phyloP scores from a whole-genome alignment of 352 stramenopile species.

The Nothophytophthora sp. region DNA sequence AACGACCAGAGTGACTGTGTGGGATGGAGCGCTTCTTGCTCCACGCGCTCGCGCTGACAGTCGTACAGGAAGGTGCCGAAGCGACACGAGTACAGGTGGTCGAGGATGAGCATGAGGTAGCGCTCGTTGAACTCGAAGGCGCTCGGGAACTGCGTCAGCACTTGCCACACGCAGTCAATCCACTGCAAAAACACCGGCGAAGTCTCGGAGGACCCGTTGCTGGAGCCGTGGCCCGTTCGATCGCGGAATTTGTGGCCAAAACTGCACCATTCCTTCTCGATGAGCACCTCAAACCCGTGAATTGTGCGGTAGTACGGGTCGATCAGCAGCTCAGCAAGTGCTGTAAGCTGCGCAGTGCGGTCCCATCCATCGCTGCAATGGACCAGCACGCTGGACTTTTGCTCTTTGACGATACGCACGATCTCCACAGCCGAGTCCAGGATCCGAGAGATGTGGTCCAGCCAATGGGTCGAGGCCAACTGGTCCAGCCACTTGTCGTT shows the following conservation, averaged over 20 bases:
- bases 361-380: conserved; percentile 99
- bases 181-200: conserved; percentile 97
- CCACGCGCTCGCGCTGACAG: conserved; percentile 76
- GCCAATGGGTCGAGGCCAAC: conserved; percentile 67
- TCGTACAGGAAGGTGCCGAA: conserved; percentile 97
- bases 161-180: conserved; percentile 88
- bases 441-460: conserved; percentile 80
- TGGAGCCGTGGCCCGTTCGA: conserved; percentile 56
- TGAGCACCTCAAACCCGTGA: conserved; percentile 77
- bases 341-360: conserved; percentile 87
- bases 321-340: conserved; percentile 84
- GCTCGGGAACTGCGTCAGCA: conserved; percentile 72
- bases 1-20: conserved; percentile 84
- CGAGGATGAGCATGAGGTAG: conserved; percentile 79
- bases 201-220: conserved; percentile 78
- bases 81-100: conserved; percentile 81
- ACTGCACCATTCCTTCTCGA: conserved; percentile 91
- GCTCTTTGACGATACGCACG: conserved; percentile 72
- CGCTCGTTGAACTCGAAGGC: conserved; percentile 89
- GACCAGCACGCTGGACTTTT: conserved; percentile 94
- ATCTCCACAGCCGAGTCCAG: conserved; percentile 85
- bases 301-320: conserved; percentile 92
- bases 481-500: conserved; percentile 86
- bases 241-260: conserved; percentile 92
- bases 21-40: conserved; percentile 48